Base-by-base conservation (phyloP, 495 filamentous ascomycete genomes). In the Trichoderma asperelloides region DNA sequence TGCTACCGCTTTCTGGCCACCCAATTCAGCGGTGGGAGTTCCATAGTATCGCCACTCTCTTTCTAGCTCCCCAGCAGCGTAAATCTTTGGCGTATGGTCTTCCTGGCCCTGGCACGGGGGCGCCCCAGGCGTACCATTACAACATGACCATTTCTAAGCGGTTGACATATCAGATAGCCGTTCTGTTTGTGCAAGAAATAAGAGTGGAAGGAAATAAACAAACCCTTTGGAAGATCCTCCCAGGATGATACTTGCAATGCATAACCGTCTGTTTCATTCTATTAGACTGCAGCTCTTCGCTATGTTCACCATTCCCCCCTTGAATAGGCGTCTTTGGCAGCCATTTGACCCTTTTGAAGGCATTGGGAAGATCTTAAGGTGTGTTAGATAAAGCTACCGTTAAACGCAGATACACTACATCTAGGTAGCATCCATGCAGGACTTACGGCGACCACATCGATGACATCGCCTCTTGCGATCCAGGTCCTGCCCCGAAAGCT, bases 1-100 rank as follows among this genome's bases (percentile, higher is more conserved):
- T 1, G 77, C 78, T 6, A 62, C 16, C 28, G 55, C 55, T 6
- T 23, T 23, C 8, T 18, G n/a, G 55, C 55, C 27, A 28, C 13
- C 16, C 2, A 9, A 30, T 60, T 33, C 11, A 18, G 15, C 27
- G 2, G 2, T 5, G 27, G 55, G 55, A 9, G 55, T 60, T 12
- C 13, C 16, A 25, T 15, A 60, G 25, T 15, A 60, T 60, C 27
- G 16, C 55, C 55, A 60, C 13, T 60, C 55, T 13, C 25, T 60
- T 18, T 30, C 25, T 25, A 60, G 25, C 25, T 60, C 55, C 2
- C 55, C 55, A 12, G 55, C 55, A 13, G 23, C 55, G 25, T 60
- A 60, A 25, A 60, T 30, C 9, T 27, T 60, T 3, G 55, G 55
- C 55, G 13, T 60, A 15, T 60, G 55, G 2, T 60, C 55, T 30